These are phyloP conservation scores for Microthyrium microscopicum DNA, from an alignment of 2,329 filamentous ascomycete genomes.

Conservation along the genomic window DNA sequence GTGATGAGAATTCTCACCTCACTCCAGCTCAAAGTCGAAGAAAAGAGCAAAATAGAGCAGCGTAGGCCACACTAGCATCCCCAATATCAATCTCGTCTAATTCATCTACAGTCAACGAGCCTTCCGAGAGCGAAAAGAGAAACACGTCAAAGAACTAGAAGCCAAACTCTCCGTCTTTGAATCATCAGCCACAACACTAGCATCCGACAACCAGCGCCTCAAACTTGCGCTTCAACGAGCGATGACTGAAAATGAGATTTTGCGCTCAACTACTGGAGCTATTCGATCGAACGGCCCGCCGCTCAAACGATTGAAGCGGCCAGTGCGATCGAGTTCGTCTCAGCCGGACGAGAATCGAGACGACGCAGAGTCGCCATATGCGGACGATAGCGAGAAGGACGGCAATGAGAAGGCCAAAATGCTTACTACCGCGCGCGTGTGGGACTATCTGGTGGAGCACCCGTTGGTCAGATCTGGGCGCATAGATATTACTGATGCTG, in stretches of 20 bases:
- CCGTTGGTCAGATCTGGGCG: slow-evolving; percentile 59
- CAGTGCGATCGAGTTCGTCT: slow-evolving; percentile 11
- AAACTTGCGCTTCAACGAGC: slow-evolving; percentile 71
- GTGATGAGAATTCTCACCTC: slow-evolving; percentile 29
- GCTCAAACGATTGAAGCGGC: too few species aligned
- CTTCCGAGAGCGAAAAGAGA: slow-evolving; percentile 90
- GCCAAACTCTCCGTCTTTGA: slow-evolving; percentile 66
- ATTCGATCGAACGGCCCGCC: not conserved
- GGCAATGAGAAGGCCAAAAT: slow-evolving; percentile 18
- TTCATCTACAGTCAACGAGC: slow-evolving; percentile 57
- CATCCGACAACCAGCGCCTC: slow-evolving; percentile 72
- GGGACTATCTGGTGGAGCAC: slow-evolving; percentile 78
- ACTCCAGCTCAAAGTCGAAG: slow-evolving; percentile 36
- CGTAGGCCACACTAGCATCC: slow-evolving; percentile 32
- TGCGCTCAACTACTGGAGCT: slow-evolving; percentile 31
- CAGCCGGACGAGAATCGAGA: slow-evolving; percentile 1
- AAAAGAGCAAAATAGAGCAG: slow-evolving; percentile 57
- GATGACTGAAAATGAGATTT: slow-evolving; percentile 80
- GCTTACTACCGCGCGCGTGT: slow-evolving; percentile 61
- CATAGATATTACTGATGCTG: slow-evolving; percentile 68
- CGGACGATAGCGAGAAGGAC: slow-evolving; percentile 36
- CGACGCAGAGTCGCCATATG: slow-evolving; percentile 12
- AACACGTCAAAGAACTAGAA: slow-evolving; percentile 85
- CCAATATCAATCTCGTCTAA: slow-evolving; percentile 4
- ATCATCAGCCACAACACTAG: slow-evolving; percentile 52